phyloP scores from a whole-genome alignment of 768 basidiomycete genomes.

The Candolleomyces eurysporus region DNA sequence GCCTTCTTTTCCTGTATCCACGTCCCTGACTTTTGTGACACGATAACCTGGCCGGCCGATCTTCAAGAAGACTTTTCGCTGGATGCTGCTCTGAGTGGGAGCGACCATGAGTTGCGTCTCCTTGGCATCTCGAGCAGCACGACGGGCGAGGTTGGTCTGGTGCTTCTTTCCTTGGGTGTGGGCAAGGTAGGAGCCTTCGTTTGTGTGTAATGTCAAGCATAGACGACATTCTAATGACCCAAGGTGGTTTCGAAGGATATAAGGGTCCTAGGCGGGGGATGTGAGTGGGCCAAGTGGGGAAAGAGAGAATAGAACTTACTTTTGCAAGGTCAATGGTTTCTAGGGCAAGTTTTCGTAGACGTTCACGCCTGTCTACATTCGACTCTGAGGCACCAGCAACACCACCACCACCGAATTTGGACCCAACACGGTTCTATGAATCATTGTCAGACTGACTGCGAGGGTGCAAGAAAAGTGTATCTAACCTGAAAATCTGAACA shows the following conservation, averaged over 20 bases:
- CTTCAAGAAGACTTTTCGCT: conserved; percentile 94
- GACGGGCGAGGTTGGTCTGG: conserved; percentile 95
- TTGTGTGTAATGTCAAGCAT: conserved; percentile 97
- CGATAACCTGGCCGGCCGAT: conserved; percentile 95
- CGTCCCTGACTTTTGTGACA: conserved; percentile 95
- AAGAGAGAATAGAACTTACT: conserved; percentile 38
- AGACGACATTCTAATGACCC: conserved; percentile 98
- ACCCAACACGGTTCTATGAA: conserved; percentile 88
- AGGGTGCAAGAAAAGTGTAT: not conserved
- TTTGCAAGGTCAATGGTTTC: conserved; percentile 99
- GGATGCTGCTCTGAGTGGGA: conserved; percentile 73
- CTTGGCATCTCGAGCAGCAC: conserved; percentile 96
- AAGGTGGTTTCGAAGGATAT: conserved; percentile 97
- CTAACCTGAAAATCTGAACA: conserved; percentile 67
- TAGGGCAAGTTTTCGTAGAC: conserved; percentile 89
- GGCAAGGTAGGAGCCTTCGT: conserved; percentile 97
- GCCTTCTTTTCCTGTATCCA: conserved; percentile 88
- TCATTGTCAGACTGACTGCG: conserved; percentile 12
- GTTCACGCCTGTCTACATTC: conserved; percentile 93
- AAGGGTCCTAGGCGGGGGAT: conserved; percentile 67
- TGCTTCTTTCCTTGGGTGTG: conserved; percentile 99
- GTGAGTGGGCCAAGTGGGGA: conserved; percentile 10
- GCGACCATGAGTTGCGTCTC: conserved; percentile 90
- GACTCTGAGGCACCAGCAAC: conserved; percentile 94
- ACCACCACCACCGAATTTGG: conserved; percentile 95